These are phyloP conservation scores for Ligustrum vulgare DNA, from an alignment of 257 asterid species.

Conservation along the genomic window DNA sequence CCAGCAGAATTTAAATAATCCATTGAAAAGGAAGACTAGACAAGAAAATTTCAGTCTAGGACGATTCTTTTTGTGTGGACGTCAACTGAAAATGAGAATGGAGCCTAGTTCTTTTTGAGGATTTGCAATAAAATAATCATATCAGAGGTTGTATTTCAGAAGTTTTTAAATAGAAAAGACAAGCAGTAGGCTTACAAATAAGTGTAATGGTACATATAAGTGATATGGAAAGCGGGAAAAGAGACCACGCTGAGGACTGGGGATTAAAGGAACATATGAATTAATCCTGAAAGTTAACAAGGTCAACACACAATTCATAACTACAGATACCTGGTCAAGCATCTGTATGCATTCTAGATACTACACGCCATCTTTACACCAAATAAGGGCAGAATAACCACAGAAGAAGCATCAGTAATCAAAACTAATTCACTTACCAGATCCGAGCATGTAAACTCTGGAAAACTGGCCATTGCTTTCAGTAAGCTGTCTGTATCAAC, in stretches of 20 bases:
- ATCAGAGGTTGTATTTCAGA: background rate
- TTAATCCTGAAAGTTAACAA: background rate
- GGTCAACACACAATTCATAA: background rate
- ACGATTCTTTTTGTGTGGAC: background rate
- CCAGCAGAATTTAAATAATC: background rate
- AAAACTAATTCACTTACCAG: conserved; percentile 51
- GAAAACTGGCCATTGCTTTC: conserved; percentile 62
- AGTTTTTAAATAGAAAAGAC: background rate
- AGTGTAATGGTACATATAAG: background rate
- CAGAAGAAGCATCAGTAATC: conserved; percentile 18
- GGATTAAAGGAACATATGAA: background rate
- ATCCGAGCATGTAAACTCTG: conserved; percentile 49
- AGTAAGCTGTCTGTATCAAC: conserved; percentile 43
- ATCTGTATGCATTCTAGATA: conserved; percentile 13
- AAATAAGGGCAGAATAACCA: conserved; percentile 4
- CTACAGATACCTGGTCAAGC: background rate
- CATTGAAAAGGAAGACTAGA: background rate
- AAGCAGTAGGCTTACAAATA: background rate
- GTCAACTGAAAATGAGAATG: background rate
- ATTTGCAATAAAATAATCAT: background rate
- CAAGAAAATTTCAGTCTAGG: background rate
- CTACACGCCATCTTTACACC: conserved; percentile 6
- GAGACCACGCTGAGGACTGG: background rate
- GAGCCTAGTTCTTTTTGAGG: background rate
- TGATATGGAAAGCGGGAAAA: background rate